Evolutionary conservation across 306 rosid species (phyloP), one percentile per base, ranked within the genome.

Genomic region (Malus sylvestris): DNA sequence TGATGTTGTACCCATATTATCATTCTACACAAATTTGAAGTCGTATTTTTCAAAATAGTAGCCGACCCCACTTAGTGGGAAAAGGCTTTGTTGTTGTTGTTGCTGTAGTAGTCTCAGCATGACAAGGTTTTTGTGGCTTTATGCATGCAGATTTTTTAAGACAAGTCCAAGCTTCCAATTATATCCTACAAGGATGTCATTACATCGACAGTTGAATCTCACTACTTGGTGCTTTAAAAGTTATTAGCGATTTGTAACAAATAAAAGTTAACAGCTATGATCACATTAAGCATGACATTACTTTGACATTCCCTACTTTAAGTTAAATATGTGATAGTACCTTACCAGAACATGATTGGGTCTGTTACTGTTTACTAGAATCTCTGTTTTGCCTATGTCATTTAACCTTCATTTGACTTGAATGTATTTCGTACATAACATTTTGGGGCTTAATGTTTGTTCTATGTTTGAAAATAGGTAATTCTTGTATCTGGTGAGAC

Each of bases 401-500:
- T 77, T 68, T 49, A 67, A 53, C 25, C 55, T 29, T 74, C 18
- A 70, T 67, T 72, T 67, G 73, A 55, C n/a, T 44, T 67, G 68
- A 63, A 69, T 78, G 67, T 33, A 74, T 71, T 83, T 85, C 63
- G 72, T 73, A 70, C 52, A 53, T 32, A 82, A 45, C 72, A 53
- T 67, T 38, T 72, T 69, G 67, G 67, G 30, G 58, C 83, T 86
- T 66, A 67, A 68, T 76, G 62, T 72, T 81, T 81, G 53, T 78
- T 79, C 62, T 70, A 66, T 73, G 66, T 45, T 77, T 85, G 66
- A 53, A 85, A 81, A 82, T 93, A 96, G 99, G 99, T 92, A 0
- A 90, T 96, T 85, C 93, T 96, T 78, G 67, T 96, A 82, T 83
- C 89, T 87, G 98, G 98, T 44, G 93, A 92, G 88, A 96, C 99